Base-by-base conservation (phyloP, 140 eudicot species). In the Senecio squalidus region DNA sequence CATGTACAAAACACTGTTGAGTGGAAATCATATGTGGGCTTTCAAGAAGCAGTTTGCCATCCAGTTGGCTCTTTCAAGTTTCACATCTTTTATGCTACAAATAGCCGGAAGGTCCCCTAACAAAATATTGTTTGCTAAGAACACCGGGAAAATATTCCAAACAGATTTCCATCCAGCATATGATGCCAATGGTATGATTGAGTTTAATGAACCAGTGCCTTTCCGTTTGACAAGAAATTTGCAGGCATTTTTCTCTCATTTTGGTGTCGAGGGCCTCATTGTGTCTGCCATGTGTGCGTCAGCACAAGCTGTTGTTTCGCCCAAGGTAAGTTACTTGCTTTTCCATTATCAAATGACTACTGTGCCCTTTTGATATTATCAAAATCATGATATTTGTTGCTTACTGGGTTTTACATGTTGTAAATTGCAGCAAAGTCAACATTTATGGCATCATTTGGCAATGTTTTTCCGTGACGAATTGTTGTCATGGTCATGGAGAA, bases 391-490 rank as follows among this genome's bases (percentile, higher is more conserved):
- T 31, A 33, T 36, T 22, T 63, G 46, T 26, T 5, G 50, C 29
- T 66, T 11, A 53, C 2, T 16, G 23, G 47, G 28, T 43, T 43
- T 45, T 7, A 53, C 56, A 64, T 58, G 5, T 33, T n/a, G 41
- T 30, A 15, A 18, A 38, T 43, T 84, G 74, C 95, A 93, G 99
- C 99, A 93, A 93, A 88, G 76, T 62, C 87, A 88, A 68, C 99
- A 88, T 58, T 41, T 93, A 36, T 93, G 96, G 96, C 88, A 93
- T 75, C 99, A 93, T 70, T 61, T 93, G 58, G 95, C 99, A 0
- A 93, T 93, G 99, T 93, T 93, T 73, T 93, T 93, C 85, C 95
- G 99, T 9, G 99, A 93, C 71, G 99, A 93, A 55, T 66, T 93
- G 67, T 70, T 93, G 54, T 93, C 99, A 9, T 93, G 96, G 99